Percentiles rank a stretch among this genome's conserved stretches.
These are phyloP conservation scores for Phytophthora podocarpi DNA, from an alignment of 352 stramenopile genomes.

Conservation along the genomic window DNA sequence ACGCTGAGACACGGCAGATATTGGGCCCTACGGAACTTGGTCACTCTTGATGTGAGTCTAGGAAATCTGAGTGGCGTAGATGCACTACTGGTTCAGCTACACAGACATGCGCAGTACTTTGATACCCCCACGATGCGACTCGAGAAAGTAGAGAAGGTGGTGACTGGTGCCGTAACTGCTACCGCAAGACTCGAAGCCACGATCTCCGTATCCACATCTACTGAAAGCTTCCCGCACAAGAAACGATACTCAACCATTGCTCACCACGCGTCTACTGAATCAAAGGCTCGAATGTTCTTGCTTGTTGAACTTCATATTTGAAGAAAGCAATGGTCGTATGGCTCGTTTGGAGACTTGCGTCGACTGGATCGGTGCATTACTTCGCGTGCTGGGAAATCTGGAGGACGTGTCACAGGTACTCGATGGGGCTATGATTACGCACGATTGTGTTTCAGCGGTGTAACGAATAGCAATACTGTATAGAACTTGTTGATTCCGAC, in stretches of 20 bases:
- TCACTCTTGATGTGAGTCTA: background rate
- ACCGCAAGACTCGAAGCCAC: background rate
- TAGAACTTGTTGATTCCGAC: too few species aligned
- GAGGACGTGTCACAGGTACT: background rate
- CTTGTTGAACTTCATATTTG: background rate
- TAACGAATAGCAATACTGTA: too few species aligned
- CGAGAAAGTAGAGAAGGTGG: background rate
- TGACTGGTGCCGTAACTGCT: background rate
- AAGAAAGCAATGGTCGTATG: background rate
- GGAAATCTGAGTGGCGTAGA: background rate
- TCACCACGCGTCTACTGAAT: background rate
- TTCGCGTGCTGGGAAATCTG: background rate
- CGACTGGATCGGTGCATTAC: background rate
- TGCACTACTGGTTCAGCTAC: background rate
- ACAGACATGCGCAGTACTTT: background rate
- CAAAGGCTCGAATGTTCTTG: background rate
- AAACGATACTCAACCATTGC: background rate
- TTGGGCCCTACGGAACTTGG: background rate
- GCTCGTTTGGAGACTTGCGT: background rate
- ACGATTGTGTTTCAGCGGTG: too few species aligned
- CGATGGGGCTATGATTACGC: background rate
- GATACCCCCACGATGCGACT: background rate
- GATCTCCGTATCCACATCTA: background rate
- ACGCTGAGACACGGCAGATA: background rate
- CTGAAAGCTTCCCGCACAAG: background rate